A percentile compares a stretch with the other conserved stretches of the same genome.
Evolutionary conservation across 352 stramenopile species (phyloP).

Genomic region (Sclerospora graminicola): DNA sequence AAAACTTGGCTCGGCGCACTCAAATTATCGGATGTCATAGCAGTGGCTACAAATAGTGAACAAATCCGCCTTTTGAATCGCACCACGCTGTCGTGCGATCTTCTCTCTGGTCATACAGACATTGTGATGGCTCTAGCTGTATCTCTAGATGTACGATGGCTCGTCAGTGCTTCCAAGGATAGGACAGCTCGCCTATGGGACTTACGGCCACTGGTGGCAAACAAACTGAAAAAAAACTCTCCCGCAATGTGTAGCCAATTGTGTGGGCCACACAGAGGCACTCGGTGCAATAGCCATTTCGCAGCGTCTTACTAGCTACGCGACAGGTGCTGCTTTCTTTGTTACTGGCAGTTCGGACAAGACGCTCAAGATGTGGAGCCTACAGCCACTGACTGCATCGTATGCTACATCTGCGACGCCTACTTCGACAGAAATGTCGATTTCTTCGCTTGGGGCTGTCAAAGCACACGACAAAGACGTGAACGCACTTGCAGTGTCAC

Average conservation of each 20-base stretch:
- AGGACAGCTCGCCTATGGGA: constrained; percentile 90
- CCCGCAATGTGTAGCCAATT: constrained; percentile 80
- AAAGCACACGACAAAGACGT: constrained; percentile 96
- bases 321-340: constrained; percentile 86
- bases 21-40: constrained; percentile 84
- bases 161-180: constrained; percentile 93
- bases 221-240: constrained; percentile 20
- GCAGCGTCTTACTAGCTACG: constrained; percentile 67
- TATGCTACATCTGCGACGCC: constrained; percentile 37
- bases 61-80: constrained; percentile 92
- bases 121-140: constrained; percentile 95
- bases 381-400: constrained; percentile 53
- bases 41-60: constrained; percentile 94
- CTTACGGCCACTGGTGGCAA: constrained; percentile 30
- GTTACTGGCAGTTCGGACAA: constrained; percentile 95
- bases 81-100: constrained; percentile 86
- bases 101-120: constrained; percentile 95
- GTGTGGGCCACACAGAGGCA: constrained; percentile 90
- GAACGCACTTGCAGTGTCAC: constrained; percentile 90
- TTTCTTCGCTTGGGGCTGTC: constrained; percentile 50
- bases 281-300: constrained; percentile 90
- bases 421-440: constrained; percentile 25
- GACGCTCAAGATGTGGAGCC: constrained; percentile 96
- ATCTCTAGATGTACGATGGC: constrained; percentile 75
- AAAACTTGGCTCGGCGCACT: constrained; percentile 47